Evolutionary conservation across 208 protist species (phyloP), one percentile per base, ranked within the genome.

Genomic region (Leishmania aethiopica): DNA sequence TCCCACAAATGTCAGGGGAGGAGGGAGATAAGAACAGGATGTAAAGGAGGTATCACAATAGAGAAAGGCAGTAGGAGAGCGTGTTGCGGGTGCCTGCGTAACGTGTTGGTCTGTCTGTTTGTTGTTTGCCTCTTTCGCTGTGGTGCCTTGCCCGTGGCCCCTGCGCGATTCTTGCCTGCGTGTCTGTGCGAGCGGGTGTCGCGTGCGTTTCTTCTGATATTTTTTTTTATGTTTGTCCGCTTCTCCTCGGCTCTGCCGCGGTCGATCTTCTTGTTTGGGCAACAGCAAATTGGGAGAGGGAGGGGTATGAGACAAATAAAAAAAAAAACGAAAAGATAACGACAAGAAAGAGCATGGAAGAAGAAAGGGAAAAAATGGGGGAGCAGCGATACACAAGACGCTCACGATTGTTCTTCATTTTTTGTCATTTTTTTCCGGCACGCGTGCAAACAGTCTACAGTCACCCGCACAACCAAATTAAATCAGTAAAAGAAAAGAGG

Each of bases 281-380:
- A 59, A 78, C 47, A 83, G 45, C 28, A 78, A 45, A 78, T 71
- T 19, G 76, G 28, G 59, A 11, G 13, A 55, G 51, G 51, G 57
- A 11, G 28, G 5, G 57, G 13, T 25, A n/a, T 6, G 25, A n/a
- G 25, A 22, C 57, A 11, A n/a, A 62, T n/a, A n/a, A 55, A 0
- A 8, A 25, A 15, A 22, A 57, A 57, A 64, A 28, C 6, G n/a
- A 22, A 17, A 40, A 67, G 62, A 64, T 32, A 64, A 64, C 32
- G 32, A 67, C 40, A 32, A 22, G 5, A 67, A 67, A 67, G 62
- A 62, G 32, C 62, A 67, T 67, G n/a, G 10, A 25, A 5, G 32
- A 40, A 13, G 19, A 69, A 71, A 69, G 25, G 37, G n/a, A 57
- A 40, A 75, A 51, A 76, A 22, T 2, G 37, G 49, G n/a, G 3